Evolutionary conservation across 192 early-diverging fungal genomes (phyloP), one percentile per base, ranked within the genome.

Genomic region (Coemansia sp.): DNA sequence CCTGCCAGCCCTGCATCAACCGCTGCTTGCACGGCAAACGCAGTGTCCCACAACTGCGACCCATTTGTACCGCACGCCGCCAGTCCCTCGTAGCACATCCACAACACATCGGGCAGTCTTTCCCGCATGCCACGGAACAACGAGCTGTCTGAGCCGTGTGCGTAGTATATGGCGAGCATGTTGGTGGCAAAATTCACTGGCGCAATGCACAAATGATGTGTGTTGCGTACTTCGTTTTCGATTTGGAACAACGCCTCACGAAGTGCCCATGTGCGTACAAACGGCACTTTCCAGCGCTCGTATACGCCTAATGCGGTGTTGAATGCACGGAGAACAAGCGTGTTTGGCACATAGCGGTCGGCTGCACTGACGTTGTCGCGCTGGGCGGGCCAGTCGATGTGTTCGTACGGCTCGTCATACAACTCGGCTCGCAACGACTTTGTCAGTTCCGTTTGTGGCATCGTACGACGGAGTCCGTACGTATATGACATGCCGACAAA

Each of bases 11-110:
- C 87, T 5, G 89, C 75, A 52, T 97, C 97, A 4, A 91, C 81
- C 2, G 85, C 72, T 0, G 95, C 97, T 67, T 97, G 95, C 32
- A 88, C 88, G 35, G 86, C 76, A 77, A 97, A 92, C 1, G 93
- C 86, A 2, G 93, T 90, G 74, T 99, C 97, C 97, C 97, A 99
- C 37, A 98, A 76, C 73, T 99, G 97, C 58, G 90, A 92, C 10
- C 97, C 97, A 62, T 99, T 97, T 14, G 97, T 99, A 9, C 95
- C 95, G 67, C 92, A 93, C 79, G 92, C 91, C 76, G 93, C 91
- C 89, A 99, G 87, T 2, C 97, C 97, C 63, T 91, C 89, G 22
- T 75, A 60, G 53, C 89, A 85, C 87, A 98, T 88, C 94, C 95
- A 99, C 85, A 98, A 83, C 58, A 93, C 94, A 57, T 99, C 97